A percentile compares a stretch with the other conserved stretches of the same genome.
Evolutionary conservation across 768 basidiomycete genomes (phyloP).

Genomic region (Auriscalpium microsporum): DNA sequence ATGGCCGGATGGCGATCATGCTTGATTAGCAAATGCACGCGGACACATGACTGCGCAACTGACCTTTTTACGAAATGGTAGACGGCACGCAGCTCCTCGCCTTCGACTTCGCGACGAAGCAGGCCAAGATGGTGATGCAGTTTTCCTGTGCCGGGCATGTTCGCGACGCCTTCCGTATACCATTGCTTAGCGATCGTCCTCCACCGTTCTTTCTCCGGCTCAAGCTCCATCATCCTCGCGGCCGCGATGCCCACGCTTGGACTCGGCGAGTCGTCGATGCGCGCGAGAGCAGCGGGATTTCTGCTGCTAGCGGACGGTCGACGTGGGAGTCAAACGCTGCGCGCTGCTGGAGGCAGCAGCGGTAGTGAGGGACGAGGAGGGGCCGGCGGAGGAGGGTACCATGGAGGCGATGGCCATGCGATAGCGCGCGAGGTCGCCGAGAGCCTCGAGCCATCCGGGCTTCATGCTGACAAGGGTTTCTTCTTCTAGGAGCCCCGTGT

Average conservation of each 20-base stretch:
- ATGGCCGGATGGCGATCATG: conserved; percentile 87
- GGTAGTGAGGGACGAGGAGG: conserved; percentile 38
- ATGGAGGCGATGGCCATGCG: conserved; percentile 93
- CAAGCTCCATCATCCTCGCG: conserved; percentile 72
- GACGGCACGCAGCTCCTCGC: conserved; percentile 73
- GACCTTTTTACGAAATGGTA: conserved; percentile 97
- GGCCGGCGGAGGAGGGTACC: conserved; percentile 40
- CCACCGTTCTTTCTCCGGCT: conserved; percentile 91
- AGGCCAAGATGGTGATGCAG: conserved; percentile 91
- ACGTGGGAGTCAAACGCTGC: conserved; percentile 16
- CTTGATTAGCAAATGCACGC: conserved; percentile 22
- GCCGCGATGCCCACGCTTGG: conserved; percentile 84
- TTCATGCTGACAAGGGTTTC: conserved; percentile 60
- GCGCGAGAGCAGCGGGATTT: conserved; percentile 13
- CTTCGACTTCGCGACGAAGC: conserved; percentile 74
- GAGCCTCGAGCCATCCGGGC: conserved; percentile 88
- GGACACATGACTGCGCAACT: conserved; percentile 17
- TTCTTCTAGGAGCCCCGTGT: conserved; percentile 84
- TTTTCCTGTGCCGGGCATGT: conserved; percentile 89
- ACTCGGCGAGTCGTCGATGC: conserved; percentile 25
- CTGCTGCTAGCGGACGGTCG: conserved; percentile 8
- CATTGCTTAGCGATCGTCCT: conserved; percentile 82
- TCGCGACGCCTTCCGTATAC: conserved; percentile 82
- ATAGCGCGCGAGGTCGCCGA: conserved; percentile 93
- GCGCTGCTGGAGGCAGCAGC: conserved; percentile 42